Conservation (phyloP, 164 flowering plant species). For the Macadamia tetraphylla region DNA sequence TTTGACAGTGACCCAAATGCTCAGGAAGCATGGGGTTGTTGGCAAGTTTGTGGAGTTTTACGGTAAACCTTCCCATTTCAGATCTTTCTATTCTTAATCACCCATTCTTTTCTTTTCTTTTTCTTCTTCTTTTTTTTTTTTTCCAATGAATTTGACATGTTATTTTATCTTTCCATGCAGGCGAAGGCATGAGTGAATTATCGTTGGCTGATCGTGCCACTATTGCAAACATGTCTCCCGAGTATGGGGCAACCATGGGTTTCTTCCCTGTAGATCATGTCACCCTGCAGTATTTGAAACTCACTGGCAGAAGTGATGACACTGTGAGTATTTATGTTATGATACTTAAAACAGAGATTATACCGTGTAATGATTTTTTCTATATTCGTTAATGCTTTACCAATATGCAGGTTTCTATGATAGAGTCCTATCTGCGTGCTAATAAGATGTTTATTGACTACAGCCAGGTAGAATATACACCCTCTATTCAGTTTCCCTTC, state of each 20-base stretch:
- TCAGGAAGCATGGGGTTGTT: constrained; percentile 93
- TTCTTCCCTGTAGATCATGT: constrained; percentile 97
- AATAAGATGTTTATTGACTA: constrained; percentile 89
- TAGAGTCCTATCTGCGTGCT: constrained; percentile 81
- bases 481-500: not conserved
- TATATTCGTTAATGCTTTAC: not conserved
- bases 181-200: constrained; percentile 75
- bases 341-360: not conserved
- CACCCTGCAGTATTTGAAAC: constrained; percentile 76
- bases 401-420: constrained; percentile 58
- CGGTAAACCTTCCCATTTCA: constrained; percentile 38
- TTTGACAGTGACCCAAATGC: constrained; percentile 88
- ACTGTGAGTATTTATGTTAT: constrained; percentile 44
- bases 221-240: constrained; percentile 96
- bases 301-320: constrained; percentile 93
- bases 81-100: not conserved
- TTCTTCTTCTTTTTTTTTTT: not conserved
- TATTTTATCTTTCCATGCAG: constrained; percentile 28
- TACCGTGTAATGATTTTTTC: not conserved
- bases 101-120: not conserved
- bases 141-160: not conserved
- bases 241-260: constrained; percentile 99
- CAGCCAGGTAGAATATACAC: constrained; percentile 42
- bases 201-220: constrained; percentile 95
- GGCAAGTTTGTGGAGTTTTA: constrained; percentile 95